Percentiles rank a stretch among this genome's conserved stretches.
These are phyloP conservation scores for Penicillium robsamsonii DNA, from an alignment of 495 filamentous ascomycete species.

Conservation along the genomic window DNA sequence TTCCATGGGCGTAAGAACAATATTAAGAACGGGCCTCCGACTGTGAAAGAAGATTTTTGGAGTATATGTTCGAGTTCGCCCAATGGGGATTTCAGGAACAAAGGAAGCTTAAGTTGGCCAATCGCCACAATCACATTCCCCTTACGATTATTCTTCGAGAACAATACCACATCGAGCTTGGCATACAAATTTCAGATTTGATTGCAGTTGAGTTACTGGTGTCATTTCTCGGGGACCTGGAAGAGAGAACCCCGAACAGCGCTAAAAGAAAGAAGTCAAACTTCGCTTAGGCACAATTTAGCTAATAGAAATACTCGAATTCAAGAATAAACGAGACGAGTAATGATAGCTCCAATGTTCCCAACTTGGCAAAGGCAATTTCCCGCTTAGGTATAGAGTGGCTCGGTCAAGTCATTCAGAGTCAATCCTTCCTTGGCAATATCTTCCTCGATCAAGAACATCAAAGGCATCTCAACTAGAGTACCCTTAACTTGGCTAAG, in stretches of 20 bases:
- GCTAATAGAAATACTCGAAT: neutral
- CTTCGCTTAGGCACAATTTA: slow-evolving; percentile 6
- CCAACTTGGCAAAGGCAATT: slow-evolving; percentile 6
- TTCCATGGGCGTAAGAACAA: slow-evolving; percentile 1
- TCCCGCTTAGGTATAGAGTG: slow-evolving; percentile 68
- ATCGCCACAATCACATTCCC: neutral
- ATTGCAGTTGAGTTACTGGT: neutral
- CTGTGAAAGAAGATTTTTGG: neutral
- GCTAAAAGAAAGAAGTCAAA: neutral
- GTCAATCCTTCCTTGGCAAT: slow-evolving; percentile 81
- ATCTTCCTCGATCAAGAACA: slow-evolving; percentile 84
- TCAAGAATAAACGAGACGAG: neutral
- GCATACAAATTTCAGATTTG: neutral
- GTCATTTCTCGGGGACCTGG: neutral
- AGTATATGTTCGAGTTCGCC: neutral
- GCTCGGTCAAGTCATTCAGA: slow-evolving; percentile 78
- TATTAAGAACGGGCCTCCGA: neutral
- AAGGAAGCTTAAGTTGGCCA: neutral
- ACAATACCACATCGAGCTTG: slow-evolving; percentile 1
- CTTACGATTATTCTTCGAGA: slow-evolving; percentile 8
- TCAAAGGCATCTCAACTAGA: slow-evolving; percentile 88
- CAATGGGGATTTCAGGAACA: neutral
- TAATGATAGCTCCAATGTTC: neutral
- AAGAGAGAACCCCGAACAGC: neutral
- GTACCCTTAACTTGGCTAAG: slow-evolving; percentile 73